Percentiles rank a stretch among this genome's conserved stretches.
phyloP scores from a whole-genome alignment of 169 alveolate genomes.

The Plasmodium berghei region DNA sequence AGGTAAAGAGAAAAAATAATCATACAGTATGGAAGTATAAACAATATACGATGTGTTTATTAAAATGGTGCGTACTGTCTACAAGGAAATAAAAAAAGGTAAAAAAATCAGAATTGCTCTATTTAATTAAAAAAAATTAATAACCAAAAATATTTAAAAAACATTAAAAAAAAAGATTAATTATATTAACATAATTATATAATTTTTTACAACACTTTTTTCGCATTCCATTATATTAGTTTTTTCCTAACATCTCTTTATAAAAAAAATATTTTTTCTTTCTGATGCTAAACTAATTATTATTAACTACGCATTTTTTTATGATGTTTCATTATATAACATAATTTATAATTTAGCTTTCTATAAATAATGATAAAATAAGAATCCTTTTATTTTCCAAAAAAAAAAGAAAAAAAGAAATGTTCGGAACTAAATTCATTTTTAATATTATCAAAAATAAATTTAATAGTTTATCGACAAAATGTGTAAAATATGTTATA shows the following conservation, averaged over 20 bases:
- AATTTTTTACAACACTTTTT: conserved; percentile 3
- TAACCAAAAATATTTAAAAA: not conserved
- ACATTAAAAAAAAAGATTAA: not conserved
- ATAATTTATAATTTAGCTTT: not conserved
- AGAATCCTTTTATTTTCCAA: not conserved
- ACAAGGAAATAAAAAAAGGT: not conserved
- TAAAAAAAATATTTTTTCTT: not conserved
- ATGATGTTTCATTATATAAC: not conserved
- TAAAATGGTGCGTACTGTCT: conserved; percentile 4
- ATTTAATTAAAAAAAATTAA: conserved; percentile 13
- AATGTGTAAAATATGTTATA: conserved; percentile 39
- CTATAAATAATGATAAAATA: too few species aligned
- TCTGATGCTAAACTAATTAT: not conserved
- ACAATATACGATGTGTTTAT: not conserved
- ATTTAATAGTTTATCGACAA: conserved; percentile 60
- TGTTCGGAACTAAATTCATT: conserved; percentile 70
- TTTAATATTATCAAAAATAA: conserved; percentile 53
- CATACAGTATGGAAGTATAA: not conserved
- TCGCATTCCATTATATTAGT: not conserved
- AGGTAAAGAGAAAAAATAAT: conserved; percentile 15
- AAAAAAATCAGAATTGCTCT: conserved; percentile 37
- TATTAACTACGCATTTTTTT: not conserved
- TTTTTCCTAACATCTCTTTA: conserved; percentile 7
- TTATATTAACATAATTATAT: not conserved
- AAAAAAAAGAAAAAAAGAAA: conserved; percentile 14